phyloP scores from a whole-genome alignment of 805 yeast species.

The Metschnikowia borealis region DNA sequence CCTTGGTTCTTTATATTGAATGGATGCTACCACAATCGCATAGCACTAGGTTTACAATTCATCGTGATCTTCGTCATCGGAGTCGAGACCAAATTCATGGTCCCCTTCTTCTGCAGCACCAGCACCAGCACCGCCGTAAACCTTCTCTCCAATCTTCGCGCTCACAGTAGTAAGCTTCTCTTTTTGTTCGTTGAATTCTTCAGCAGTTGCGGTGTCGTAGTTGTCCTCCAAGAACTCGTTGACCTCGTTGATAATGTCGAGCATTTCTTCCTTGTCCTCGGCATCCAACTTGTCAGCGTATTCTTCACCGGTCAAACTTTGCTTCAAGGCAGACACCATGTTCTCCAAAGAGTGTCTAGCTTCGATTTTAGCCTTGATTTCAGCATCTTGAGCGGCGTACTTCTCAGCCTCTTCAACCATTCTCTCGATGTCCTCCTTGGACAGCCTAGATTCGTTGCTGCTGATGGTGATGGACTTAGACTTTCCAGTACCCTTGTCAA shows the following conservation, averaged over 20 bases:
- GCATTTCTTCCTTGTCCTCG: slow-evolving; percentile 85
- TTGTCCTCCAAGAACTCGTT: slow-evolving; percentile 76
- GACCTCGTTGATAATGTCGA: slow-evolving; percentile 84
- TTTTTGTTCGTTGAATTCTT: slow-evolving; percentile 90
- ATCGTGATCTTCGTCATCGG: slow-evolving; percentile 43
- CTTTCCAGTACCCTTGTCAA: slow-evolving; percentile 21
- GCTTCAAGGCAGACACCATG: slow-evolving; percentile 16
- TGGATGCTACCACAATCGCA: background rate
- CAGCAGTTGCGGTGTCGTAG: slow-evolving; percentile 81
- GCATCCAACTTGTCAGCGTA: slow-evolving; percentile 61
- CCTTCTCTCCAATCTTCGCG: slow-evolving; percentile 87
- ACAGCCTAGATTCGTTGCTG: slow-evolving; percentile 20
- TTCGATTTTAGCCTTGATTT: slow-evolving; percentile 19
- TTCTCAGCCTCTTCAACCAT: slow-evolving; percentile 22
- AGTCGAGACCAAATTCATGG: slow-evolving; percentile 28
- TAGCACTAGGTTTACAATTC: slow-evolving; percentile 29
- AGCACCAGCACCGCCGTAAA: slow-evolving; percentile 49
- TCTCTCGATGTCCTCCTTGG: slow-evolving; percentile 20
- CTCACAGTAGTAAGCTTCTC: slow-evolving; percentile 77
- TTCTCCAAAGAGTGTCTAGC: slow-evolving; percentile 20
- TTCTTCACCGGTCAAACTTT: slow-evolving; percentile 15
- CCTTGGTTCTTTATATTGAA: background rate
- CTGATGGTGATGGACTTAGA: slow-evolving; percentile 20
- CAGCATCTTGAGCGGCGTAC: slow-evolving; percentile 20
- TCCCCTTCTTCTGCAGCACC: slow-evolving; percentile 43